These are phyloP conservation scores for Neonectria faginata DNA, from an alignment of 2,329 filamentous ascomycete genomes.

Conservation along the genomic window DNA sequence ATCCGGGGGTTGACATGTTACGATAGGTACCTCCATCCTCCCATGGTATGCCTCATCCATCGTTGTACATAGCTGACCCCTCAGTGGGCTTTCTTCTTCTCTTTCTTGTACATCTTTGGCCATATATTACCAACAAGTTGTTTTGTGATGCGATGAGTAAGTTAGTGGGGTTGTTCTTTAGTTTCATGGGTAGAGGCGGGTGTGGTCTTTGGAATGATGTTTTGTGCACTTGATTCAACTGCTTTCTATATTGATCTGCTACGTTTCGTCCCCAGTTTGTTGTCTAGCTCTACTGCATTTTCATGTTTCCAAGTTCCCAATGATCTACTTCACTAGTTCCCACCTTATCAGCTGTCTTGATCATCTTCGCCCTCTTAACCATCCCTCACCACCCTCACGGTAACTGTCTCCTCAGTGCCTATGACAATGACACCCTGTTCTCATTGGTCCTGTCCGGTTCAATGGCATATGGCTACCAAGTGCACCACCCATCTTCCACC, in stretches of 20 bases:
- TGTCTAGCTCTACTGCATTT: neutral
- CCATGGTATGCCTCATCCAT: neutral
- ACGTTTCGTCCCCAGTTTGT: neutral
- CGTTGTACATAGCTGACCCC: constrained; percentile 10
- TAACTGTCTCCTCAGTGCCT: neutral
- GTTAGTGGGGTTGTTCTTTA: constrained; percentile 8
- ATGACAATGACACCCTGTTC: too few species aligned
- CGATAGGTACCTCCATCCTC: constrained; percentile 9
- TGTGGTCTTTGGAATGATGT: neutral
- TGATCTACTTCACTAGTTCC: neutral
- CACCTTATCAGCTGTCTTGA: neutral
- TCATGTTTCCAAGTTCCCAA: neutral
- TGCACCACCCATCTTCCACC: neutral
- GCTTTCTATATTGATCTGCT: neutral
- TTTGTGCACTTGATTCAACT: neutral
- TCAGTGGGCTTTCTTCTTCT: neutral
- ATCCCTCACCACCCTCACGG: neutral
- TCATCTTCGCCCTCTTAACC: neutral
- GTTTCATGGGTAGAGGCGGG: neutral
- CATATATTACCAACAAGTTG: constrained; percentile 28
- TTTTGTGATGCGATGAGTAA: constrained; percentile 9
- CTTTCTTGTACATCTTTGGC: constrained; percentile 28
- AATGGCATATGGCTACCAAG: neutral
- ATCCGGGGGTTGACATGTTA: constrained; percentile 7
- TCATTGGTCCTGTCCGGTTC: neutral